phyloP scores from a whole-genome alignment of 495 filamentous ascomycete genomes.

The Halenospora varia region DNA sequence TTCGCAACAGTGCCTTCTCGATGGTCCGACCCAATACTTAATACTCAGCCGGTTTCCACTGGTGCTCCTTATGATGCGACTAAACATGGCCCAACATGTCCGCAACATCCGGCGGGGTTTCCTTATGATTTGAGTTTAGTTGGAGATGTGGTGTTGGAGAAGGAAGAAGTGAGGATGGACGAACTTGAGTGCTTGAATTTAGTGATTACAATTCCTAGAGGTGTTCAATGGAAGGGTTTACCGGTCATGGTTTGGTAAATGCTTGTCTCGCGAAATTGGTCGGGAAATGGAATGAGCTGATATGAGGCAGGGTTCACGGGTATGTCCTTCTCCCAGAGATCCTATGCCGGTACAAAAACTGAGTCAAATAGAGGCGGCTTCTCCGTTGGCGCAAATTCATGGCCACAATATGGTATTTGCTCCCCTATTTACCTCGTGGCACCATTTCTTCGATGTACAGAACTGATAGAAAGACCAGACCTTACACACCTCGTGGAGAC shows the following conservation, averaged over 20 bases:
- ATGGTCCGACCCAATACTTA: slow-evolving; percentile 13
- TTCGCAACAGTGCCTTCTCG: slow-evolving; percentile 10
- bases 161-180: neutral
- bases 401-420: slow-evolving; percentile 16
- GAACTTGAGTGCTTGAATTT: slow-evolving; percentile 19
- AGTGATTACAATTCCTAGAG: slow-evolving; percentile 9
- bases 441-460: too few species aligned
- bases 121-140: slow-evolving; percentile 9
- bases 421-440: too few species aligned
- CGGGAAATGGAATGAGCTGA: neutral
- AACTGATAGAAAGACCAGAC: neutral
- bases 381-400: slow-evolving; percentile 9
- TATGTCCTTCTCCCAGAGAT: neutral
- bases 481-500: slow-evolving; percentile 1
- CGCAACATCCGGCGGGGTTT: slow-evolving; percentile 5
- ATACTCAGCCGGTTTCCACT: neutral
- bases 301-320: slow-evolving; percentile 17
- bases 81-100: slow-evolving; percentile 12
- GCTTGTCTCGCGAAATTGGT: neutral
- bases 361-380: slow-evolving; percentile 10
- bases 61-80: slow-evolving; percentile 3
- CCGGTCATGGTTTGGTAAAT: slow-evolving; percentile 14
- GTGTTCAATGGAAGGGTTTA: neutral
- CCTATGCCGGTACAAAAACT: neutral
- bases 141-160: slow-evolving; percentile 5